phyloP scores from a whole-genome alignment of 768 basidiomycete species.

The Suillus paluster region DNA sequence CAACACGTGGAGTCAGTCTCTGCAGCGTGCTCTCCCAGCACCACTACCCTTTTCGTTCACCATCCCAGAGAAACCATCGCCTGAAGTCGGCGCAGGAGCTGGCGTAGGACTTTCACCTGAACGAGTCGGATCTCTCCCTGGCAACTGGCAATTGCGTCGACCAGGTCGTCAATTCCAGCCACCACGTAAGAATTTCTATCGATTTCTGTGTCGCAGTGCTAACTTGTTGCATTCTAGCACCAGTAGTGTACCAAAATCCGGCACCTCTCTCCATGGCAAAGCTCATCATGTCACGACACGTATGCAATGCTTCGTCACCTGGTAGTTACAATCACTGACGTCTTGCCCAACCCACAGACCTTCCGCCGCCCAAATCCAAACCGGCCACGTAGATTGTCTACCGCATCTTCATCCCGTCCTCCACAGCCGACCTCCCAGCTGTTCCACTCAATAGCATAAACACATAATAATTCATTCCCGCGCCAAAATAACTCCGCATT shows the following conservation, averaged over 20 bases:
- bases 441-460: conserved; percentile 39
- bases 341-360: conserved; percentile 23
- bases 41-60: conserved; percentile 32
- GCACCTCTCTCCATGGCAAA: conserved; percentile 54
- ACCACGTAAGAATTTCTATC: conserved; percentile 23
- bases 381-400: conserved; percentile 27
- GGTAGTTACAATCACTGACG: conserved; percentile 14
- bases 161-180: conserved; percentile 33
- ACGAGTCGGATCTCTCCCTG: conserved; percentile 18
- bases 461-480: conserved; percentile 17
- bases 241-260: conserved; percentile 47
- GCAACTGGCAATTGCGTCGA: conserved; percentile 26
- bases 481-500: conserved; percentile 19
- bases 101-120: conserved; percentile 14
- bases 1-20: conserved; percentile 22
- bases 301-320: conserved; percentile 29
- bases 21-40: conserved; percentile 29
- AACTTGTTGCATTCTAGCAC: conserved; percentile 33
- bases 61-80: conserved; percentile 24
- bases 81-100: conserved; percentile 14
- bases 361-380: conserved; percentile 38
- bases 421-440: conserved; percentile 39
- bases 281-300: conserved; percentile 58
- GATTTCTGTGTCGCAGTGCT: background rate
- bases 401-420: conserved; percentile 24